Conservation (phyloP, 176 grass and related monocot species). For the Metroxylon sagu region DNA sequence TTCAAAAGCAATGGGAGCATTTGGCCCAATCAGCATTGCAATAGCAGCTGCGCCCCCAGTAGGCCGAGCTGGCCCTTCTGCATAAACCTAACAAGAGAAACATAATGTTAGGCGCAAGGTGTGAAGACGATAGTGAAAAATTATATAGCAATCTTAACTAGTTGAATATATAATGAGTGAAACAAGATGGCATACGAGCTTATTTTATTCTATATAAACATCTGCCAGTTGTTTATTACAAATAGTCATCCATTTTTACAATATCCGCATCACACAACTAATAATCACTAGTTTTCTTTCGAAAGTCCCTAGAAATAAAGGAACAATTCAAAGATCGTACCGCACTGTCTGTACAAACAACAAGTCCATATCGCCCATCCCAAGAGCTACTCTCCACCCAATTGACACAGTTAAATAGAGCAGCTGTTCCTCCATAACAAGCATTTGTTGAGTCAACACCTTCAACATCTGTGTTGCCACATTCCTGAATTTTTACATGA, state of each 20-base stretch:
- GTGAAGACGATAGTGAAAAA: no score
- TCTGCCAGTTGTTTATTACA: no score
- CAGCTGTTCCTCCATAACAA: slow-evolving; percentile 94
- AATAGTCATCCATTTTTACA: no score
- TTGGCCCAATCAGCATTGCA: slow-evolving; percentile 93
- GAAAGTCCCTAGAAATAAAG: no score
- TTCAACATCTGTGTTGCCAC: slow-evolving; percentile 87
- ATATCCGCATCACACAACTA: no score
- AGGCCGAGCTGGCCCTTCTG: slow-evolving; percentile 87
- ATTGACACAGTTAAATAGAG: slow-evolving; percentile 88
- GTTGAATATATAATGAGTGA: no score
- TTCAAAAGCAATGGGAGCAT: slow-evolving; percentile 92
- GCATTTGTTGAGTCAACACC: slow-evolving; percentile 94
- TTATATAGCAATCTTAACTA: no score
- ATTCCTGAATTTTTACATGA: slow-evolving; percentile 43
- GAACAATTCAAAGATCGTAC: slow-evolving; percentile 24
- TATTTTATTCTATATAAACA: no score
- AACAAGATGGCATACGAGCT: no score
- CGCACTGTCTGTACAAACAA: slow-evolving; percentile 96
- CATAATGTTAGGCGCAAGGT: background rate
- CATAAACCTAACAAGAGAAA: slow-evolving; percentile 67
- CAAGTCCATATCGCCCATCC: slow-evolving; percentile 89
- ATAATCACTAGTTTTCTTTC: no score
- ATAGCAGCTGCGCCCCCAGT: slow-evolving; percentile 89
- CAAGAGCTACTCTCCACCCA: slow-evolving; percentile 96